A percentile compares a stretch with the other conserved stretches of the same genome.
Evolutionary conservation across 1,139 yeast genomes (phyloP).

Genomic region (Tardiomyces depauwii): DNA sequence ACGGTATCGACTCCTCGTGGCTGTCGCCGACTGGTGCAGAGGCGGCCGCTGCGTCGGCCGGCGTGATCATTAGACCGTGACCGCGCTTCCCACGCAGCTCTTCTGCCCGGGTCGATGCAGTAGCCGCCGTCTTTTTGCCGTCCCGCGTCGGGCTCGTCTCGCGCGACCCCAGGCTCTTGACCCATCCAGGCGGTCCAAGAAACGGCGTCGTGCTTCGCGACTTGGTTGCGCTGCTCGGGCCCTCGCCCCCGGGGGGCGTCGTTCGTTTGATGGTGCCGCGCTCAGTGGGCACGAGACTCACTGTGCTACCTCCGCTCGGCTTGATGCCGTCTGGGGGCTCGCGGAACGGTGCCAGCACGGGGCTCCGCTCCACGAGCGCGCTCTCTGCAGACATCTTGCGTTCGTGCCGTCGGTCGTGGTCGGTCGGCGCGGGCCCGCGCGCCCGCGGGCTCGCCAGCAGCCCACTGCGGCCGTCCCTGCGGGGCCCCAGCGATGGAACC

Average conservation of each 20-base stretch:
- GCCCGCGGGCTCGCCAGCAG: neutral
- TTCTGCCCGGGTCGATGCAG: neutral
- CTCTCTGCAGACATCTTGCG: neutral
- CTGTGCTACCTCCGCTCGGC: too few species aligned
- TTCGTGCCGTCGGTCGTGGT: neutral
- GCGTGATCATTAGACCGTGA: neutral
- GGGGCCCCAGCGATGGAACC: neutral
- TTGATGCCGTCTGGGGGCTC: neutral
- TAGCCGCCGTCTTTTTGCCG: neutral
- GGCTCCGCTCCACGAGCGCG: neutral
- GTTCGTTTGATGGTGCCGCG: too few species aligned
- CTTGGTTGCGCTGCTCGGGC: too few species aligned
- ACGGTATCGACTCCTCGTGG: neutral
- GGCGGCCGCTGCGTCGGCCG: neutral
- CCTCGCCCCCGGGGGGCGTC: too few species aligned
- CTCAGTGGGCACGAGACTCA: too few species aligned
- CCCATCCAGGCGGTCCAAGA: neutral
- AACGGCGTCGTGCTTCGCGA: too few species aligned
- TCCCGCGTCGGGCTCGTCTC: neutral
- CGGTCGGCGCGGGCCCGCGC: neutral
- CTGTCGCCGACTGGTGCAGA: neutral
- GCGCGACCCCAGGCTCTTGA: neutral
- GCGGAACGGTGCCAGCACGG: neutral
- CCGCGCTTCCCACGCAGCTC: too few species aligned
- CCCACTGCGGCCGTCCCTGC: neutral